Evolutionary conservation across 2,329 filamentous ascomycete genomes (phyloP), one percentile per base, ranked within the genome.

Genomic region (Fusarium sambucinum): DNA sequence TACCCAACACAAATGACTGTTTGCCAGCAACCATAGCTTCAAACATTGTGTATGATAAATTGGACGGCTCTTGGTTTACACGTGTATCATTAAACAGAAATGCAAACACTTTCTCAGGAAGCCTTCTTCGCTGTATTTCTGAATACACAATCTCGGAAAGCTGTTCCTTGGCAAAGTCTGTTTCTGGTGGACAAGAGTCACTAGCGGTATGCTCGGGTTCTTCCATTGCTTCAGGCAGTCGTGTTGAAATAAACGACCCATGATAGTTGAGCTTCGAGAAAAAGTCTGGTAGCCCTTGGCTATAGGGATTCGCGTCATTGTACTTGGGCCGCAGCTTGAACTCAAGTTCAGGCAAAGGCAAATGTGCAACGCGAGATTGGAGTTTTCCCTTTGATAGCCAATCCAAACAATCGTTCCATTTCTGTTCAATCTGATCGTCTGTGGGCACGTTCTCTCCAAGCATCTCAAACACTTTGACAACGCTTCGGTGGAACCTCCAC

Each of bases 11-110:
- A 12, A 1, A 5, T 4, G 1, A 4, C 7, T 40, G 14, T 2
- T 10, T 9, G 8, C 6, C 1, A 4, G 1, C 3, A 11, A 56
- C 2, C 2, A 27, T 0, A 4, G 14, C 17, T 27, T 30, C n/a
- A 13, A 33, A n/a, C 2, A 1, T 4, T 2, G 4, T 6, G 3
- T 10, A 11, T 2, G 4, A 4, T 3, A 14, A 8, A 0, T 7
- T 4, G 0, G 5, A 14, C 7, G 19, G 11, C 5, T 23, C 19
- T 12, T 13, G 2, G 1, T 1, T 5, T 5, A 4, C 1, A 6
- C n/a, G 1, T 3, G 1, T 12, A 6, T n/a, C 27, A 0, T 3
- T 14, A 1, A 58, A 59, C 5, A 59, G 14, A 59, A 58, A 58
- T 1, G 27, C n/a, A 17, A 58, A 58, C 1, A 33, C 8, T 0